These are phyloP conservation scores for Didymella keratinophila DNA, from an alignment of 2,329 filamentous ascomycete genomes.

Conservation along the genomic window DNA sequence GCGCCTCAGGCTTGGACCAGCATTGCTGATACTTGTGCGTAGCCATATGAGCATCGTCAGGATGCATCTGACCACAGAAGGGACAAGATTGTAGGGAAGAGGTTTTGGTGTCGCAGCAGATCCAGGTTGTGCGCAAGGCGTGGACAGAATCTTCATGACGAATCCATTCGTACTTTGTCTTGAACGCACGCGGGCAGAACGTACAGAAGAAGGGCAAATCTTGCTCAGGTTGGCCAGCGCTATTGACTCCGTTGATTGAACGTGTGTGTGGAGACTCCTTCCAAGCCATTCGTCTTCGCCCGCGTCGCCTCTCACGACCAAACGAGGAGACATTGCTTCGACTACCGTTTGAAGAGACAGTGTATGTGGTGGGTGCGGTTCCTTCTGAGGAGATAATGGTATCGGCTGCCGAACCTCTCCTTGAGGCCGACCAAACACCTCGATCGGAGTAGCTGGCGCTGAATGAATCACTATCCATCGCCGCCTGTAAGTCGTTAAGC, in stretches of 20 bases:
- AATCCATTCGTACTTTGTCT: slow-evolving; percentile 50
- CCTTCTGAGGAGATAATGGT: slow-evolving; percentile 45
- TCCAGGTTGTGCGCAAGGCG: slow-evolving; percentile 49
- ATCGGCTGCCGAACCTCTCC: slow-evolving; percentile 41
- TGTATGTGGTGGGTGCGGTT: slow-evolving; percentile 45
- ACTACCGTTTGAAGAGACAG: slow-evolving; percentile 42
- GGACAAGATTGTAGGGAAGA: slow-evolving; percentile 39
- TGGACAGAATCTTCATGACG: slow-evolving; percentile 50
- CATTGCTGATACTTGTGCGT: slow-evolving; percentile 49
- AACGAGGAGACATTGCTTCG: slow-evolving; percentile 48
- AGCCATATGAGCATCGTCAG: slow-evolving; percentile 47
- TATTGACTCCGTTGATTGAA: slow-evolving; percentile 43
- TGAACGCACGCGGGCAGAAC: slow-evolving; percentile 48
- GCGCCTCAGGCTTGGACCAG: slow-evolving; percentile 43
- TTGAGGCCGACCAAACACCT: slow-evolving; percentile 37
- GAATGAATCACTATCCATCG: slow-evolving; percentile 36
- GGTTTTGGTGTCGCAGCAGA: slow-evolving; percentile 44
- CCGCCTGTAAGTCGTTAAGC: slow-evolving; percentile 41
- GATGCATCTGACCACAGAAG: slow-evolving; percentile 42
- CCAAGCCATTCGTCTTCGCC: slow-evolving; percentile 48
- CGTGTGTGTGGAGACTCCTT: slow-evolving; percentile 42
- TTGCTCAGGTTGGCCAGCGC: slow-evolving; percentile 38
- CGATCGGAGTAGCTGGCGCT: slow-evolving; percentile 33
- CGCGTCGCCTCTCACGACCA: slow-evolving; percentile 44
- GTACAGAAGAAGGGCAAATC: slow-evolving; percentile 49